A percentile compares a stretch with the other conserved stretches of the same genome.
These are phyloP conservation scores for Xylariomycetidae sp. DNA, from an alignment of 2,329 filamentous ascomycete species.

Conservation along the genomic window DNA sequence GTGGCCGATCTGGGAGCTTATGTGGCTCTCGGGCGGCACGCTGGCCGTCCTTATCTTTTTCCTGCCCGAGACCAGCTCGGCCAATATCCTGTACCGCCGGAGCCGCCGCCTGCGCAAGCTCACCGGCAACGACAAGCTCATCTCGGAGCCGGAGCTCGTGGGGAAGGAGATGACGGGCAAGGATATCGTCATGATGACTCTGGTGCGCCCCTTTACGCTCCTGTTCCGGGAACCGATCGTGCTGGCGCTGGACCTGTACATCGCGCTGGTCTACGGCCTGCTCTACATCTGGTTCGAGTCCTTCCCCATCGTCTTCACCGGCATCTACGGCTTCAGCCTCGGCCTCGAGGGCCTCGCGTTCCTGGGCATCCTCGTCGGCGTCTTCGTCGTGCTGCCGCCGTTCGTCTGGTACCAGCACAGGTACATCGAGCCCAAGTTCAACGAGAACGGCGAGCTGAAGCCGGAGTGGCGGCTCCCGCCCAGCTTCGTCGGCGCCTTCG, in stretches of 20 bases:
- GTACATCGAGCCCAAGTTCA: slow-evolving; percentile 58
- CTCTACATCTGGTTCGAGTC: slow-evolving; percentile 50
- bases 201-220: slow-evolving; percentile 18
- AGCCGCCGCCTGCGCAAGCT: slow-evolving; percentile 42
- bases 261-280: slow-evolving; percentile 43
- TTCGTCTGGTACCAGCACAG: slow-evolving; percentile 62
- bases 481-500: slow-evolving; percentile 50
- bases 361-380: slow-evolving; percentile 41
- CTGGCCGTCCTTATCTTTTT: slow-evolving; percentile 43
- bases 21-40: slow-evolving; percentile 33
- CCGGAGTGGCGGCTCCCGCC: slow-evolving; percentile 64
- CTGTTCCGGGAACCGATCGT: slow-evolving; percentile 49
- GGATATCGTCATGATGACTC: slow-evolving; percentile 44
- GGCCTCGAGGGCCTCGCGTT: slow-evolving; percentile 45
- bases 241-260: slow-evolving; percentile 45
- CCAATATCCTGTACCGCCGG: slow-evolving; percentile 49
- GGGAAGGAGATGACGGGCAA: slow-evolving; percentile 38
- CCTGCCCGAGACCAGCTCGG: slow-evolving; percentile 49
- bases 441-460: slow-evolving; percentile 51
- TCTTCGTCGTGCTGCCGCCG: slow-evolving; percentile 44
- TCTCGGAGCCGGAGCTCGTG: slow-evolving; percentile 50
- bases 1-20: slow-evolving; percentile 48
- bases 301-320: slow-evolving; percentile 48
- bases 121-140: slow-evolving; percentile 31
- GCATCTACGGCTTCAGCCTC: slow-evolving; percentile 45